Conservation (phyloP, 352 stramenopile species). For the Phytophthora tentaculata region DNA sequence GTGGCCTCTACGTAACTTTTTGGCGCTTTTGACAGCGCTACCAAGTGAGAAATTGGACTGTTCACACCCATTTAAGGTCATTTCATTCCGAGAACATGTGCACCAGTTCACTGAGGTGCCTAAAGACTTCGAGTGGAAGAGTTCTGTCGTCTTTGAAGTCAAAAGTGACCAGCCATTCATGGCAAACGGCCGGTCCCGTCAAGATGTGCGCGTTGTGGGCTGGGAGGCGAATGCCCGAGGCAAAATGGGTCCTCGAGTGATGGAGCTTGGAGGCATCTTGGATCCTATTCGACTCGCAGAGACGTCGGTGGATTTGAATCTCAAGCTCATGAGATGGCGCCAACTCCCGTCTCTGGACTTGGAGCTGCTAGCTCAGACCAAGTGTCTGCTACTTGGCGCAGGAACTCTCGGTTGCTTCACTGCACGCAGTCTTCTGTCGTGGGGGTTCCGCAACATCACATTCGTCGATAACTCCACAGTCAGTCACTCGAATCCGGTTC, state of each 20-base stretch:
- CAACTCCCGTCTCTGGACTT: constrained; percentile 95
- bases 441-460: constrained; percentile 97
- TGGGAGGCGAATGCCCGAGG: constrained; percentile 82
- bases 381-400: constrained; percentile 96
- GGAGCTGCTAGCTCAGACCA: constrained; percentile 88
- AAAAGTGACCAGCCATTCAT: constrained; percentile 44
- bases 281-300: constrained; percentile 92
- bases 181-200: constrained; percentile 31
- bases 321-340: constrained; percentile 99
- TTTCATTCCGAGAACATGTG: constrained; percentile 80
- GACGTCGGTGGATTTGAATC: constrained; percentile 97
- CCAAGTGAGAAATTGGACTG: constrained; percentile 40
- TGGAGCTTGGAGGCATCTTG: constrained; percentile 75
- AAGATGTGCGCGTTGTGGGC: constrained; percentile 53
- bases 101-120: constrained; percentile 50
- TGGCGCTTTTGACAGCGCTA: constrained; percentile 62
- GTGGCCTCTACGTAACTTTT: constrained; percentile 91
- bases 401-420: constrained; percentile 98
- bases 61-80: constrained; percentile 44
- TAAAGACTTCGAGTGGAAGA: constrained; percentile 57
- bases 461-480: constrained; percentile 98
- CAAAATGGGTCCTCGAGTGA: constrained; percentile 76
- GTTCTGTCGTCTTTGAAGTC: constrained; percentile 68
- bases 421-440: constrained; percentile 94
- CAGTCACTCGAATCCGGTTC: constrained; percentile 98